Evolutionary conservation across 768 basidiomycete genomes (phyloP).

Genomic region (Tylopilus cervinicoccineus): DNA sequence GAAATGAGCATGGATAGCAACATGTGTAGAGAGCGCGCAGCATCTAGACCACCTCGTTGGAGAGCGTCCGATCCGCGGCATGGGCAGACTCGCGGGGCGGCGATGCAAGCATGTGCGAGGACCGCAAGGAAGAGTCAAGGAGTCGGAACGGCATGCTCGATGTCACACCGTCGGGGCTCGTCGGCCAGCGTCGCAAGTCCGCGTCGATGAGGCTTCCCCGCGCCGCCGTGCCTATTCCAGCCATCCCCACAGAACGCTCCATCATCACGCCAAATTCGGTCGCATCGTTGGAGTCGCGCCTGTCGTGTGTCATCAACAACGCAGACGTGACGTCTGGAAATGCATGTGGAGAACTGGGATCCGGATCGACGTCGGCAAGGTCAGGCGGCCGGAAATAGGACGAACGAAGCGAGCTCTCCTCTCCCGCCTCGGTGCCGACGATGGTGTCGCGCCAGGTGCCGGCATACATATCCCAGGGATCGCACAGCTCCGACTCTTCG

Average conservation of each 20-base stretch:
- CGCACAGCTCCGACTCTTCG: constrained; percentile 9
- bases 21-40: background rate
- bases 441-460: constrained; percentile 29
- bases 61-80: constrained; percentile 7
- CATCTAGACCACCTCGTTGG: background rate
- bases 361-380: background rate
- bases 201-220: constrained; percentile 29
- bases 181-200: constrained; percentile 6
- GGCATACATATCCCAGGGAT: constrained; percentile 24
- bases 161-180: constrained; percentile 11
- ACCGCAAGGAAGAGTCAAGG: constrained; percentile 1
- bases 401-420: constrained; percentile 9
- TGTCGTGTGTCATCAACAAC: constrained; percentile 33
- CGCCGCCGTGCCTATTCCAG: constrained; percentile 43
- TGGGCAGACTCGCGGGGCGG: background rate
- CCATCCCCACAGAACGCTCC: constrained; percentile 35
- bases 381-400: constrained; percentile 7
- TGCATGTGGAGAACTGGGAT: constrained; percentile 21
- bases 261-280: constrained; percentile 24
- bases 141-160: constrained; percentile 4
- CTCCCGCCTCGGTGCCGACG: constrained; percentile 24
- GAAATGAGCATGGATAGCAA: background rate
- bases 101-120: constrained; percentile 1
- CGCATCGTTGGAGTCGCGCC: constrained; percentile 12
- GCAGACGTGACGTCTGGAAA: constrained; percentile 26